These are phyloP conservation scores for Stentor roeselii DNA, from an alignment of 73 alveolate species.

Conservation along the genomic window DNA sequence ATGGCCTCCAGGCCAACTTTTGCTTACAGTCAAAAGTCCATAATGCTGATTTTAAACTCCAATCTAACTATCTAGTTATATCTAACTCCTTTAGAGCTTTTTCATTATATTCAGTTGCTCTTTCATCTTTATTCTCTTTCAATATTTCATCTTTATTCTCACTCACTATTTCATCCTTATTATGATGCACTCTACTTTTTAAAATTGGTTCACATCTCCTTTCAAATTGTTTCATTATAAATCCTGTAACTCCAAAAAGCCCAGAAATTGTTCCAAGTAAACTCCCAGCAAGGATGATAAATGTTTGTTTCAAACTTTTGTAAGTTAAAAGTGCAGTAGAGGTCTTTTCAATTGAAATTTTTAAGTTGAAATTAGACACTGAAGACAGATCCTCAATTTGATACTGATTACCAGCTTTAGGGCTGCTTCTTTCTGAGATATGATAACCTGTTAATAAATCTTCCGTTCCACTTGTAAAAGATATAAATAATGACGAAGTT, in stretches of 20 bases:
- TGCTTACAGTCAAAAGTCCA: no score
- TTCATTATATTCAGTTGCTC: no score
- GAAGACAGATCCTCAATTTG: not conserved
- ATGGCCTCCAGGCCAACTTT: no score
- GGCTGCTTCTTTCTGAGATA: not conserved
- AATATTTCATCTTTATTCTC: no score
- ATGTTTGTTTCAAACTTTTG: not conserved
- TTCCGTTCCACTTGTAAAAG: not conserved
- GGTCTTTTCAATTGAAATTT: not conserved
- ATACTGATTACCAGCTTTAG: not conserved
- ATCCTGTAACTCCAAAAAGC: not conserved
- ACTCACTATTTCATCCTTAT: no score
- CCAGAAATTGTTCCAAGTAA: constrained; percentile 18
- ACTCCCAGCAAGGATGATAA: not conserved
- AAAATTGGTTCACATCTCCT: no score
- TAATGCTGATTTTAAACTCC: no score
- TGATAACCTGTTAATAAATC: not conserved
- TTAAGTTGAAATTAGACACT: not conserved
- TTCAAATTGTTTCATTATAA: not conserved
- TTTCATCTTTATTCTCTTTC: no score
- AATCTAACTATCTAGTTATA: no score
- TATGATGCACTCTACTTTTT: no score
- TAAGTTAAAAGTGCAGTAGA: not conserved
- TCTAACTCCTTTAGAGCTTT: no score
- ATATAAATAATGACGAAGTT: constrained; percentile 14